Conservation (phyloP, 2,329 filamentous ascomycete genomes). For the Trichothecium roseum region DNA sequence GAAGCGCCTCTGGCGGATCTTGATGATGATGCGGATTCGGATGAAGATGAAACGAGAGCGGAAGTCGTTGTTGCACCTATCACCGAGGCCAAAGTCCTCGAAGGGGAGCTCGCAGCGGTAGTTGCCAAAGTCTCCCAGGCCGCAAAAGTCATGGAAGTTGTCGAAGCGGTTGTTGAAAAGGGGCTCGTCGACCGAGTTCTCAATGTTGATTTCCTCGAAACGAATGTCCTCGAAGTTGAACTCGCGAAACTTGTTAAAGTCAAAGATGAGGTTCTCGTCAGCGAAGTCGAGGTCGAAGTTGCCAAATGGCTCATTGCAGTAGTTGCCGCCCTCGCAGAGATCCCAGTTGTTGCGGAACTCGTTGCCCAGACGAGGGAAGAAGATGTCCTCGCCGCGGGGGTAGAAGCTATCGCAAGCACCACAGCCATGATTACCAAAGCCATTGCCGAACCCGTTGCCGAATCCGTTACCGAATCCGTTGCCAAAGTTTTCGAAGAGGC, state of each 20-base stretch:
- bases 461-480: neutral
- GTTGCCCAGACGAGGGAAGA: slow-evolving; percentile 1
- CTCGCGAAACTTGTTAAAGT: slow-evolving; percentile 4
- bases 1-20: slow-evolving; percentile 1
- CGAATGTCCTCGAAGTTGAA: neutral
- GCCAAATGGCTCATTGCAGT: slow-evolving; percentile 3
- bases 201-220: slow-evolving; percentile 6
- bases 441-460: neutral
- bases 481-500: neutral
- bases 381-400: neutral
- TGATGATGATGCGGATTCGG: slow-evolving; percentile 3
- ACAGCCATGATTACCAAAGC: neutral
- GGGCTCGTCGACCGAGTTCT: slow-evolving; percentile 1
- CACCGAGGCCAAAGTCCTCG: slow-evolving; percentile 2
- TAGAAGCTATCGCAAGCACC: neutral
- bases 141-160: neutral
- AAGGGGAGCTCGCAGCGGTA: slow-evolving; percentile 4
- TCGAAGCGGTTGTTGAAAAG: slow-evolving; percentile 3
- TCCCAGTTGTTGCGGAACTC: slow-evolving; percentile 2
- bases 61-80: neutral
- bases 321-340: slow-evolving; percentile 3
- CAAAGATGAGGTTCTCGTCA: slow-evolving; percentile 6
- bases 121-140: neutral
- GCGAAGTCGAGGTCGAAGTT: slow-evolving; percentile 5
- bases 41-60: slow-evolving; percentile 1